A percentile compares a stretch with the other conserved stretches of the same genome.
Evolutionary conservation across 2,329 filamentous ascomycete species (phyloP).

Genomic region (Aspergillus fischeri): DNA sequence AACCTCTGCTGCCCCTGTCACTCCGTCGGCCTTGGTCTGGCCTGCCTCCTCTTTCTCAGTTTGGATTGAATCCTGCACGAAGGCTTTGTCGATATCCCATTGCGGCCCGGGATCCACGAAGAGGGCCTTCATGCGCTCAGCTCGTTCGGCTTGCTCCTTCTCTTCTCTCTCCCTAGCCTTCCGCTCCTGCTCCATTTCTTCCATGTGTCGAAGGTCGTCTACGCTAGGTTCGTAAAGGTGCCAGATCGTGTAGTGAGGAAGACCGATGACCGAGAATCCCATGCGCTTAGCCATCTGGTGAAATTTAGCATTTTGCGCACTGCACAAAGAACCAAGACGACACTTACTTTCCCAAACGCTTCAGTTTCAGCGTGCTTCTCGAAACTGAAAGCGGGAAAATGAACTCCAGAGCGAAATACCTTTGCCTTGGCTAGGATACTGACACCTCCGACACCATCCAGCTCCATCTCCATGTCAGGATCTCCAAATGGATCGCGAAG

Average conservation of each 20-base stretch:
- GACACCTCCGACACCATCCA: slow-evolving; percentile 95
- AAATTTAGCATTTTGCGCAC: slow-evolving; percentile 12
- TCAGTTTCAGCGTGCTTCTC: slow-evolving; percentile 98
- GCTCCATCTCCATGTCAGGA: slow-evolving; percentile 99
- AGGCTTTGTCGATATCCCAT: slow-evolving; percentile 86
- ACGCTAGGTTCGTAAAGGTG: slow-evolving; percentile 99
- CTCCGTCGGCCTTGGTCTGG: background rate
- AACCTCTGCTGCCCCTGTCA: background rate
- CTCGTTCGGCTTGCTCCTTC: slow-evolving; percentile 64
- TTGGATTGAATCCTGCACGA: slow-evolving; percentile 65
- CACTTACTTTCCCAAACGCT: slow-evolving; percentile 87
- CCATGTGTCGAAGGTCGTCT: slow-evolving; percentile 96
- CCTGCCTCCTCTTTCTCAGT: slow-evolving; percentile 48
- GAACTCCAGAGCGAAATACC: slow-evolving; percentile 90
- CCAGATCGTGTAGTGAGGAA: slow-evolving; percentile 98
- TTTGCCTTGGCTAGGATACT: slow-evolving; percentile 95
- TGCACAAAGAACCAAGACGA: background rate
- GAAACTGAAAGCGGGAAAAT: slow-evolving; percentile 98
- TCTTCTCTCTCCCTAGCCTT: slow-evolving; percentile 77
- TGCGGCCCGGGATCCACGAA: slow-evolving; percentile 73
- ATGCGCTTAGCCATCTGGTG: slow-evolving; percentile 91
- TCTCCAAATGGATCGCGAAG: slow-evolving; percentile 95
- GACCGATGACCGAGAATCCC: slow-evolving; percentile 89
- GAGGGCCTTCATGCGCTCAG: slow-evolving; percentile 73
- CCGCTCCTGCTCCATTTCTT: slow-evolving; percentile 91